Base-by-base conservation (phyloP, 148 eudicot species). In the Nepenthes mirabilis region DNA sequence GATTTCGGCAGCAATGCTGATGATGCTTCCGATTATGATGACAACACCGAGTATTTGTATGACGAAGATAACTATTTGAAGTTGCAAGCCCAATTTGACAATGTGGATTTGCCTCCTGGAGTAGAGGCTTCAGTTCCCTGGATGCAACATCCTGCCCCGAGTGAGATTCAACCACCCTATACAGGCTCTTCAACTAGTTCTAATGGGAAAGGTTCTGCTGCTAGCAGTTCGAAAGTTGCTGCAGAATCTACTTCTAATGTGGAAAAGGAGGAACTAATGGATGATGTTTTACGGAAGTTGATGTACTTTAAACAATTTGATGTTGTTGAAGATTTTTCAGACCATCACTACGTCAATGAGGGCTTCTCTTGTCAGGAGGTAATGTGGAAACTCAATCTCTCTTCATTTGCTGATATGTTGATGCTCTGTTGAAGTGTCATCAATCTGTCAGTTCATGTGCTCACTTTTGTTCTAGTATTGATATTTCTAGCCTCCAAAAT, bases 41-140 rank as follows among this genome's bases (percentile, higher is more conserved):
- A 65, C n/a, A 78, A 73, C 10, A 69, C 73, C 14, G 77, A 70
- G n/a, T 55, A 33, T 57, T 36, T 14, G 33, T 55, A 65, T 35
- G 75, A 70, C 9, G 88, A 80, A 60, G 83, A 65, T 62, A 67
- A 82, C 55, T 84, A 80, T 62, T 40, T 70, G 72, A 73, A 69
- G 43, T 60, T 88, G 81, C 91, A 84, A 85, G 84, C 88, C 47
- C 86, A 84, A 68, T 84, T 88, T 64, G 95, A 88, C 68, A 71
- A 82, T 72, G 86, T 77, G 49, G 88, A 88, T 79, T 77, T 88
- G 79, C 95, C 95, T 73, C 79, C 95, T 67, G 95, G 95, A 11
- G 88, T 88, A 37, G 95, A 88, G 76, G 95, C 91, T 23, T 65
- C 91, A 1, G 81, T 88, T 50, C 59, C 91, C 23, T 88, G 91